Conservation (phyloP, 805 yeast species). For the Pichia deserticola region DNA sequence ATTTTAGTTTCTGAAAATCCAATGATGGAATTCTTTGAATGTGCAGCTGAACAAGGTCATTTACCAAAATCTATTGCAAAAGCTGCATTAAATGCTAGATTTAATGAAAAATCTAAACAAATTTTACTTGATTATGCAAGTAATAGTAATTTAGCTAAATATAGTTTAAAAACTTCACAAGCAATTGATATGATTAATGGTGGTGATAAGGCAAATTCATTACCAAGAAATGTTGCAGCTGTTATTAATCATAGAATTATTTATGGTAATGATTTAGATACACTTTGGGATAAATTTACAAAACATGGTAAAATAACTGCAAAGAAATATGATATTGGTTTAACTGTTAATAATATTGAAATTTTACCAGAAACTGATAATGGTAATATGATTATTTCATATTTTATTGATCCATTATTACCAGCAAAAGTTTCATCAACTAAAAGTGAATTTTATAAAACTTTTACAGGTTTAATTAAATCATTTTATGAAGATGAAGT, state of each 20-base stretch:
- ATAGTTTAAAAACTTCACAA: constrained; percentile 52
- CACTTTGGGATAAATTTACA: constrained; percentile 27
- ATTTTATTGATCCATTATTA: constrained; percentile 20
- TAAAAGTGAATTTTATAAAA: constrained; percentile 41
- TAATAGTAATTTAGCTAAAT: constrained; percentile 22
- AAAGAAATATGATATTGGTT: constrained; percentile 31
- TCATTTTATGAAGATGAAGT: constrained; percentile 49
- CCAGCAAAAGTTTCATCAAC: constrained; percentile 41
- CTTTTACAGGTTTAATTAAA: constrained; percentile 55
- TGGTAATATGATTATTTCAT: constrained; percentile 23
- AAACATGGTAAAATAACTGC: constrained; percentile 29
- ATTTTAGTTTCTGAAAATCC: constrained; percentile 52
- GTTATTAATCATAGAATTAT: constrained; percentile 52
- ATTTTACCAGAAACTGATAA: constrained; percentile 12
- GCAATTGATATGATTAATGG: constrained; percentile 63
- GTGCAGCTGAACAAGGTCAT: constrained; percentile 48
- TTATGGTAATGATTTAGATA: constrained; percentile 39
- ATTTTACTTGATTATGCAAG: constrained; percentile 26
- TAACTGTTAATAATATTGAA: constrained; percentile 26
- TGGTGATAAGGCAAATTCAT: constrained; percentile 69
- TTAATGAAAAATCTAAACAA: constrained; percentile 30
- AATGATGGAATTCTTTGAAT: constrained; percentile 45
- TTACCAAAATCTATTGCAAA: constrained; percentile 8
- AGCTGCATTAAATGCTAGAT: constrained; percentile 9
- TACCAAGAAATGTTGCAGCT: constrained; percentile 56